phyloP scores from a whole-genome alignment of 2,329 filamentous ascomycete species.

The Colletotrichum sp. region DNA sequence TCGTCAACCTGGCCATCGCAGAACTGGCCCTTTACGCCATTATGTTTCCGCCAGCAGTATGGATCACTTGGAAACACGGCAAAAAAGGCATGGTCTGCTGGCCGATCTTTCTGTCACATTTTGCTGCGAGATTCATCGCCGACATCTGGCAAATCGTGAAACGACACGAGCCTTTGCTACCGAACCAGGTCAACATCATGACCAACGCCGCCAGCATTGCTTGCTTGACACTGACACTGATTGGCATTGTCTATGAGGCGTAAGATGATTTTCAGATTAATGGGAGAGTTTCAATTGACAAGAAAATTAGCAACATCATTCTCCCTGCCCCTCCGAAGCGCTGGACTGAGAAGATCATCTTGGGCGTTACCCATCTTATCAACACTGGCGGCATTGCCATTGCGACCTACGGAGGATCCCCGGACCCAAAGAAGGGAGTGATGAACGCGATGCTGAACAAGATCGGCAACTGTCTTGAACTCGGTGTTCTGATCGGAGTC shows the following conservation, averaged over 20 bases:
- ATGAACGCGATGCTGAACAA: constrained; percentile 18
- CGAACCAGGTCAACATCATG: constrained; percentile 28
- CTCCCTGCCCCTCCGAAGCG: constrained; percentile 20
- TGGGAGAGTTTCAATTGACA: neutral
- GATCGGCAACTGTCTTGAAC: constrained; percentile 26
- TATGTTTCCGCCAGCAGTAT: constrained; percentile 22
- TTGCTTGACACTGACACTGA: constrained; percentile 28
- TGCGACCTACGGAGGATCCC: constrained; percentile 24
- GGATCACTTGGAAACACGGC: constrained; percentile 31
- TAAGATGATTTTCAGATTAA: constrained; percentile 1
- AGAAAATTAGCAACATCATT: constrained; percentile 21
- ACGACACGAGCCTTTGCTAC: constrained; percentile 22
- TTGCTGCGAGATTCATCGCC: constrained; percentile 25
- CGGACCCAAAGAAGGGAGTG: constrained; percentile 18
- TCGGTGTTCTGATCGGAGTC: constrained; percentile 24
- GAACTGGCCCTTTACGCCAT: constrained; percentile 26
- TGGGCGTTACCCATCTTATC: constrained; percentile 26
- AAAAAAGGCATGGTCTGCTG: constrained; percentile 33
- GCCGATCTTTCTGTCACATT: constrained; percentile 30
- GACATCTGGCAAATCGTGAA: constrained; percentile 29
- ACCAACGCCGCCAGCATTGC: constrained; percentile 31
- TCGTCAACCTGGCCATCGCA: constrained; percentile 22
- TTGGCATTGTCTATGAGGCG: constrained; percentile 32
- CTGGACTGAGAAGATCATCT: constrained; percentile 25
- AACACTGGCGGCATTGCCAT: constrained; percentile 26